phyloP scores from a whole-genome alignment of 2,329 filamentous ascomycete genomes.

The Phialemonium atrogriseum region DNA sequence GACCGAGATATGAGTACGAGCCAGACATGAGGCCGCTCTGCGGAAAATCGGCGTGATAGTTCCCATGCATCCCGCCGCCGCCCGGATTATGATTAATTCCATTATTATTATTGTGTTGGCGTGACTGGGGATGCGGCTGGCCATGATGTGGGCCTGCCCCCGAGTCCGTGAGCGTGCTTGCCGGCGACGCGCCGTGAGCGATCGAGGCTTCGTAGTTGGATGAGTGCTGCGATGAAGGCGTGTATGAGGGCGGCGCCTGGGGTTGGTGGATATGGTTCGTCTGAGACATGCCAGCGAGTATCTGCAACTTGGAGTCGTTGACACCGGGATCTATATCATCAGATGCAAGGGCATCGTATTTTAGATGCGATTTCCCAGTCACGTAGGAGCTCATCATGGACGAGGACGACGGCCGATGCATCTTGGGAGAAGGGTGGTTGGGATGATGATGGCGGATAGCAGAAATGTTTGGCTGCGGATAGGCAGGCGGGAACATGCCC shows the following conservation, averaged over 20 bases:
- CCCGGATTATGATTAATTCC: constrained; percentile 2
- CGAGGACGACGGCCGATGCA: constrained; percentile 1
- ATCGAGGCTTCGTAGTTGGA: constrained; percentile 33
- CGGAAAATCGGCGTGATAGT: constrained; percentile 17
- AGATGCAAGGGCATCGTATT: constrained; percentile 20
- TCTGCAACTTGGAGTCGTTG: constrained; percentile 15
- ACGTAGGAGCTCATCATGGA: background rate
- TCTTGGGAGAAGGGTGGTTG: constrained; percentile 14
- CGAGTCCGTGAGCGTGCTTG: constrained; percentile 29
- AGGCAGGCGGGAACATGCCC: constrained; percentile 38
- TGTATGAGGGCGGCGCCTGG: constrained; percentile 22
- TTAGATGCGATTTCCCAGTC: constrained; percentile 8
- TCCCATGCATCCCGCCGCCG: constrained; percentile 1
- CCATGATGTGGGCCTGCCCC: constrained; percentile 10
- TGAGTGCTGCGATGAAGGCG: constrained; percentile 32
- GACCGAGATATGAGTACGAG: constrained; percentile 22
- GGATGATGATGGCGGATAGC: constrained; percentile 37
- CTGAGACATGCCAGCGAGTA: constrained; percentile 14
- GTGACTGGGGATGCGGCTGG: constrained; percentile 3
- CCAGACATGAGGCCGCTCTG: constrained; percentile 17
- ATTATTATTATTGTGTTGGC: constrained; percentile 6
- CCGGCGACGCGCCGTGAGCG: constrained; percentile 29
- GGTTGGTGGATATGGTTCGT: constrained; percentile 12
- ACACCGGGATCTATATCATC: constrained; percentile 22
- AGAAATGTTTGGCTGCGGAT: constrained; percentile 40